phyloP scores from a whole-genome alignment of 225 moss, liverwort and hornwort species.

The Physcomitrellopsis africana region DNA sequence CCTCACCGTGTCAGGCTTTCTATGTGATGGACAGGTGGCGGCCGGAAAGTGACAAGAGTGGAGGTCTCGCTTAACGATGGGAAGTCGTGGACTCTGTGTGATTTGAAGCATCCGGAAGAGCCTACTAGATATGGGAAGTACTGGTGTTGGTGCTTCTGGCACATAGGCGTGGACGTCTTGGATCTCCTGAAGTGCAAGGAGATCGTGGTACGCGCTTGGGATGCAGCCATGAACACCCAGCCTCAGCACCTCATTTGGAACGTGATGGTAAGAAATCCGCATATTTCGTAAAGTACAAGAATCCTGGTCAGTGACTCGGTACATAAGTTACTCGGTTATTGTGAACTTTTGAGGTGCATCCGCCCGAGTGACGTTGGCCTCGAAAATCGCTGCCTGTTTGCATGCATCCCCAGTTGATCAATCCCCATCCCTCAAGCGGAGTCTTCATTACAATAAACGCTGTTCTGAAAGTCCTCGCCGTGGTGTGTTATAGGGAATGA shows the following conservation, averaged over 20 bases:
- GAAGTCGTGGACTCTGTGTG: constrained; percentile 67
- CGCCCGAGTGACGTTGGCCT: no score
- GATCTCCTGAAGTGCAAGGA: constrained; percentile 75
- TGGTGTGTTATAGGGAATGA: constrained; percentile 76
- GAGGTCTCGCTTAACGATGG: constrained; percentile 81
- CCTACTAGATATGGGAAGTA: constrained; percentile 80
- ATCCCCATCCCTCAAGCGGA: not conserved
- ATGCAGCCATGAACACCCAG: constrained; percentile 76
- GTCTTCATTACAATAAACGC: not conserved
- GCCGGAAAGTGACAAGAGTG: constrained; percentile 76
- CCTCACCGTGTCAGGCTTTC: not conserved
- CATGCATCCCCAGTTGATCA: no score
- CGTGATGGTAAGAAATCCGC: constrained; percentile 67
- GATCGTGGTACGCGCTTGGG: constrained; percentile 91
- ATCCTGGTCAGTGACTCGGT: no score
- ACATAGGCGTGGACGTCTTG: constrained; percentile 67
- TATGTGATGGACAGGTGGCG: constrained; percentile 62
- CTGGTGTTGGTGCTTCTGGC: constrained; percentile 99
- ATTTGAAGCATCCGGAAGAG: constrained; percentile 67
- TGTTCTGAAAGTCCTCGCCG: constrained; percentile 9
- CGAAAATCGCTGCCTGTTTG: no score
- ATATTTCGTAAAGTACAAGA: no score
- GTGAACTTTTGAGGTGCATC: no score
- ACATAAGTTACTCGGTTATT: no score
- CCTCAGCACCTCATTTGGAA: constrained; percentile 94